phyloP scores from a whole-genome alignment of 1,284 basidiomycete genomes.

The Phenoliferia sp. region DNA sequence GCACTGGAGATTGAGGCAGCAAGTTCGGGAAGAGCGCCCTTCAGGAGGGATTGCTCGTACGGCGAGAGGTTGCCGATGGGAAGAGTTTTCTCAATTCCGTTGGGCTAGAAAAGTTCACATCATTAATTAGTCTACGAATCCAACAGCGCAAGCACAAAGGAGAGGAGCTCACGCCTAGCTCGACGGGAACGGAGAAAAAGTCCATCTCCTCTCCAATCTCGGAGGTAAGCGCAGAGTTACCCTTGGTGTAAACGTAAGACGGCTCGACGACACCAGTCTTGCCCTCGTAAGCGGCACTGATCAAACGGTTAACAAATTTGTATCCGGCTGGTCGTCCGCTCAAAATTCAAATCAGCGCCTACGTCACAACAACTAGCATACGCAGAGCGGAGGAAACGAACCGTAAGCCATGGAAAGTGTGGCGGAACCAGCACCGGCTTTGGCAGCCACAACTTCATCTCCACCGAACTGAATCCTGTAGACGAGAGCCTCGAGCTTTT shows the following conservation, averaged over 20 bases:
- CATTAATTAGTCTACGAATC: too few species aligned
- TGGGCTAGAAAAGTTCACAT: constrained; percentile 33
- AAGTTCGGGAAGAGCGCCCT: constrained; percentile 50
- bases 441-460: constrained; percentile 88
- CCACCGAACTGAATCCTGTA: constrained; percentile 94
- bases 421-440: constrained; percentile 76
- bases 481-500: constrained; percentile 57
- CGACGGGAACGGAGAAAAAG: constrained; percentile 86
- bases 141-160: not conserved
- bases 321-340: constrained; percentile 64
- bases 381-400: constrained; percentile 34
- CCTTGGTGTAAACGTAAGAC: constrained; percentile 74
- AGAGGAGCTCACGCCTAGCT: constrained; percentile 68
- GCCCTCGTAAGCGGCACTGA: constrained; percentile 66
- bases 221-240: constrained; percentile 43
- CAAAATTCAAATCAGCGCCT: not conserved
- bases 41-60: constrained; percentile 49
- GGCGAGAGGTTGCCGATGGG: constrained; percentile 50
- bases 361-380: not conserved
- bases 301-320: constrained; percentile 65
- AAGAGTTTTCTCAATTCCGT: constrained; percentile 52
- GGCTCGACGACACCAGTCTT: constrained; percentile 74
- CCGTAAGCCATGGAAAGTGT: constrained; percentile 86
- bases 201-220: constrained; percentile 54
- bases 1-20: constrained; percentile 49